These are phyloP conservation scores for Rhododendron mucronatum DNA, from an alignment of 148 eudicot species.

Conservation along the genomic window DNA sequence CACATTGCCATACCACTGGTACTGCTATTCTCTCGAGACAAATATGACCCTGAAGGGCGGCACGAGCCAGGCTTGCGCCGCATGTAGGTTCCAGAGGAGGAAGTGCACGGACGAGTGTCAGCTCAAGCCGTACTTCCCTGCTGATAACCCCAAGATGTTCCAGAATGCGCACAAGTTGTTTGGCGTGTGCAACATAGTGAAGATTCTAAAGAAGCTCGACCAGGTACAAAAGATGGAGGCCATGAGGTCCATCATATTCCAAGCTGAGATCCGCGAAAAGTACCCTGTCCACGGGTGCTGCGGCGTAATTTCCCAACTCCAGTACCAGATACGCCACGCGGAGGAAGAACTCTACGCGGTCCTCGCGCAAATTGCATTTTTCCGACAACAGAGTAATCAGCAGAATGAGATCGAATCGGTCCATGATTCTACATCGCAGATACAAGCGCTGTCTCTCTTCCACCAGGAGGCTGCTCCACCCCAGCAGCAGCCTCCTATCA, in stretches of 20 bases:
- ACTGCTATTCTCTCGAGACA: neutral
- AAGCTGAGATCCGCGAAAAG: constrained; percentile 55
- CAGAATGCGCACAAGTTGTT: constrained; percentile 70
- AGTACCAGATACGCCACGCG: constrained; percentile 22
- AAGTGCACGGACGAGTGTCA: constrained; percentile 65
- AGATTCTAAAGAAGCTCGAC: constrained; percentile 40
- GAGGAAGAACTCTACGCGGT: constrained; percentile 54
- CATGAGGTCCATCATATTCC: constrained; percentile 64
- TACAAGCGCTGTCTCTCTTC: constrained; percentile 28
- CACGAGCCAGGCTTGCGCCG: constrained; percentile 89
- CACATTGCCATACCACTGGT: neutral
- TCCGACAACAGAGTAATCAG: constrained; percentile 34
- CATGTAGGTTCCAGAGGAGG: constrained; percentile 76
- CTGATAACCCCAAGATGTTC: constrained; percentile 66
- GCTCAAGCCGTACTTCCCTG: constrained; percentile 82
- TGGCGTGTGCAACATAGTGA: constrained; percentile 71
- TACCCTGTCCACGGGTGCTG: constrained; percentile 62
- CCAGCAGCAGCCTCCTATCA: neutral
- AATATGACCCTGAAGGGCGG: constrained; percentile 86
- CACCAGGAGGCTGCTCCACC: constrained; percentile 23
- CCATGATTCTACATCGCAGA: constrained; percentile 28
- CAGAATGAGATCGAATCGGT: constrained; percentile 27
- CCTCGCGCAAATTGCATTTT: constrained; percentile 31
- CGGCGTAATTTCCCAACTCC: constrained; percentile 29
- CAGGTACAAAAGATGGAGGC: constrained; percentile 45